These are phyloP conservation scores for Centella asiatica DNA, from an alignment of 129 eudicot species.

Conservation along the genomic window DNA sequence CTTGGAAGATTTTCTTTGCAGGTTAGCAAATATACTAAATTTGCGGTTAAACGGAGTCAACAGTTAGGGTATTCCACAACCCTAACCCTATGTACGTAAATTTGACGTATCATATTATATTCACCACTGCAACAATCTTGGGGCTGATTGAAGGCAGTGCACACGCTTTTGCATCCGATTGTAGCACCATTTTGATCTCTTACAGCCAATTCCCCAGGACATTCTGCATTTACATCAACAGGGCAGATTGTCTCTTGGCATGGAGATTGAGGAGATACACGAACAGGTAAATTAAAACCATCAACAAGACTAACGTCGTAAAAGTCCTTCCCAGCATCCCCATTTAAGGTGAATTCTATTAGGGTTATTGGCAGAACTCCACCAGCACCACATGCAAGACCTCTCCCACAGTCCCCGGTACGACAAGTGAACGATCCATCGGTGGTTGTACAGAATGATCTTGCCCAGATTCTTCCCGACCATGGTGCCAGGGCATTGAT, in stretches of 20 bases:
- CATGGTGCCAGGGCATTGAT: neutral
- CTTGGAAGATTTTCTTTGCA: too few relatives aligned
- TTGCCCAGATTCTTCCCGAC: neutral
- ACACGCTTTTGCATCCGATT: neutral
- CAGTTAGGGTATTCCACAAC: too few relatives aligned
- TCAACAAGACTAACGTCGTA: neutral
- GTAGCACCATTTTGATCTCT: neutral
- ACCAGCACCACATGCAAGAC: neutral
- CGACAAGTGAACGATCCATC: too few relatives aligned
- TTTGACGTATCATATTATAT: neutral
- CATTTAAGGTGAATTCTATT: neutral
- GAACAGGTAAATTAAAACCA: neutral
- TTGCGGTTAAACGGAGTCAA: too few relatives aligned
- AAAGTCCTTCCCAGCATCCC: neutral
- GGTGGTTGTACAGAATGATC: neutral
- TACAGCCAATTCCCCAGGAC: neutral
- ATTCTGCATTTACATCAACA: neutral
- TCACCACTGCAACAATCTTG: conserved; percentile 1
- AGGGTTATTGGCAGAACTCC: neutral
- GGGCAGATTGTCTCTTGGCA: neutral
- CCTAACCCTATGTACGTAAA: too few relatives aligned
- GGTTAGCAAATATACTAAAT: too few relatives aligned
- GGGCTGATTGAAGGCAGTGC: neutral
- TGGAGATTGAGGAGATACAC: neutral
- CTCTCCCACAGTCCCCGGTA: neutral